Percentiles rank a stretch among this genome's conserved stretches.
These are phyloP conservation scores for Talaromyces sp. DNA, from an alignment of 2,329 filamentous ascomycete genomes.

Conservation along the genomic window DNA sequence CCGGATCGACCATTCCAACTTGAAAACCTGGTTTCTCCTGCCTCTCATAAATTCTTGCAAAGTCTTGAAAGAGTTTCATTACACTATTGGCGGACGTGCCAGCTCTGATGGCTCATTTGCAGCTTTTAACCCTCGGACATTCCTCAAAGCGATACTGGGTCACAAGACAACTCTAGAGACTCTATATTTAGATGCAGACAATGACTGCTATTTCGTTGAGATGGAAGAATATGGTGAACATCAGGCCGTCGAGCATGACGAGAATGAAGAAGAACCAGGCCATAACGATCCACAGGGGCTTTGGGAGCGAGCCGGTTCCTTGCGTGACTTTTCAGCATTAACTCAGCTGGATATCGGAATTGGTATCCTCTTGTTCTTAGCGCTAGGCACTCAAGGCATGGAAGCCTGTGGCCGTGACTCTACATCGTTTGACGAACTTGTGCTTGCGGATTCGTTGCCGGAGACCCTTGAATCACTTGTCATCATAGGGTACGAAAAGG, in stretches of 20 bases:
- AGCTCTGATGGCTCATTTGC: background rate
- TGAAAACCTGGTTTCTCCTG: conserved; percentile 16
- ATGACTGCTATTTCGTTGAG: background rate
- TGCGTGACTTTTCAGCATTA: conserved; percentile 8
- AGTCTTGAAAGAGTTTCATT: conserved; percentile 20
- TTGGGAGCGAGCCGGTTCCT: conserved; percentile 11
- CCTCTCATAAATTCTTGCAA: conserved; percentile 21
- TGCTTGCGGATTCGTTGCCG: conserved; percentile 10
- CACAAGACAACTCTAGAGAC: conserved; percentile 23
- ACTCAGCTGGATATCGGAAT: conserved; percentile 2
- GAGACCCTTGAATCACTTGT: conserved; percentile 5
- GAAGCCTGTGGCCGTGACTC: background rate
- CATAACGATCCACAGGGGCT: background rate
- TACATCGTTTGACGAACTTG: background rate
- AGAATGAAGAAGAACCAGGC: background rate
- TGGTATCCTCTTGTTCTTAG: conserved; percentile 4
- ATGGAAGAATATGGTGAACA: background rate
- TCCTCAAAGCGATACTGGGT: conserved; percentile 20
- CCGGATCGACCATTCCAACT: conserved; percentile 19
- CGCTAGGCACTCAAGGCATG: conserved; percentile 1
- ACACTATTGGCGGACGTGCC: conserved; percentile 21
- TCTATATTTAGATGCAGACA: conserved; percentile 21
- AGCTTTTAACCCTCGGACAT: conserved; percentile 20
- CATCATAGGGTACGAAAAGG: conserved; percentile 14
- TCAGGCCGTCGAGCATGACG: background rate